Conservation (phyloP, 345 rosid species). For the Iberis pinnata region DNA sequence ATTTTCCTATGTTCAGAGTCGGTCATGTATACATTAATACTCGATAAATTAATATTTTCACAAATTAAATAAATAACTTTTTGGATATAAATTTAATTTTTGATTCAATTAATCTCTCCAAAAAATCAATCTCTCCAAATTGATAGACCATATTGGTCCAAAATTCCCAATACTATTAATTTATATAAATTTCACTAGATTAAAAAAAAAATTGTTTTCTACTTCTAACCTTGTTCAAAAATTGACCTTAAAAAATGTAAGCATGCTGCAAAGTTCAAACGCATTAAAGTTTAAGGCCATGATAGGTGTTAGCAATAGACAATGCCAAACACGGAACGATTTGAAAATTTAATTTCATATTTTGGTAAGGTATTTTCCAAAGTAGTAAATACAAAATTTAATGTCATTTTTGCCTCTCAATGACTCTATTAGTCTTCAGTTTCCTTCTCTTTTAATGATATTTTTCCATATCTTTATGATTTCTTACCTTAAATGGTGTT, state of each 20-base stretch:
- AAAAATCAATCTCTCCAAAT: too few relatives aligned
- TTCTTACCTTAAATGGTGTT: slow-evolving; percentile 2
- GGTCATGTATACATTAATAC: too few relatives aligned
- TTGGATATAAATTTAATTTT: too few relatives aligned
- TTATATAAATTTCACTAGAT: too few relatives aligned
- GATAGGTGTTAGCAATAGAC: slow-evolving; percentile 1
- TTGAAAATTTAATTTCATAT: background rate
- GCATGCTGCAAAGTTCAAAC: slow-evolving; percentile 6
- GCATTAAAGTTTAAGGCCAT: background rate
- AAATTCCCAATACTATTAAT: too few relatives aligned
- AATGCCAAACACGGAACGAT: slow-evolving; percentile 13
- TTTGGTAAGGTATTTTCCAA: slow-evolving; percentile 3
- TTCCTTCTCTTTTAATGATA: slow-evolving; percentile 2
- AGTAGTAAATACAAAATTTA: slow-evolving; percentile 24
- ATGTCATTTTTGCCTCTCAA: background rate
- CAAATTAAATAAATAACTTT: too few relatives aligned
- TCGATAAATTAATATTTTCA: too few relatives aligned
- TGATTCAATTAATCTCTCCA: too few relatives aligned
- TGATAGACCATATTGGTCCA: too few relatives aligned
- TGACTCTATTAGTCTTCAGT: slow-evolving; percentile 11
- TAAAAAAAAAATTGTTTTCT: too few relatives aligned
- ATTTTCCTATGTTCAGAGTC: too few relatives aligned
- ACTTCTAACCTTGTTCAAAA: too few relatives aligned
- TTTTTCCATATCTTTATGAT: background rate
- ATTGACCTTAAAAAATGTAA: background rate